A percentile compares a stretch with the other conserved stretches of the same genome.
Conservation (phyloP, 176 grass and related monocot species). For the Lolium perenne region DNA sequence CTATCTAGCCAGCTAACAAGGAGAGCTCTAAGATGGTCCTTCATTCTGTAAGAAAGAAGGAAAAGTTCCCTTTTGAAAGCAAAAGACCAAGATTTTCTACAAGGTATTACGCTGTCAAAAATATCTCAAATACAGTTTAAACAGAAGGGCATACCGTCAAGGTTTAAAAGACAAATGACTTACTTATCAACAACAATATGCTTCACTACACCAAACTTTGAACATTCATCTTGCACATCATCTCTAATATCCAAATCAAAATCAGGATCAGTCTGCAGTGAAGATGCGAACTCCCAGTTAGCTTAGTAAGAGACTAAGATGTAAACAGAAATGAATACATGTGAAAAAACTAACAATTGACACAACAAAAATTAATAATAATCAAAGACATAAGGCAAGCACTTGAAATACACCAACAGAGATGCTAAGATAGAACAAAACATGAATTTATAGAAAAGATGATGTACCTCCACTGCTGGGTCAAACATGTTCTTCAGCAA, state of each 20-base stretch:
- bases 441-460: background rate
- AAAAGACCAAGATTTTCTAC: too few relatives aligned
- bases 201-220: constrained; percentile 73
- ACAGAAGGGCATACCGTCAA: background rate
- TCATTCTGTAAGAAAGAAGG: too few relatives aligned
- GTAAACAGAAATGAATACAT: background rate
- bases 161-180: background rate
- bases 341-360: background rate
- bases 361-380: background rate
- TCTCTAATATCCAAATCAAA: constrained; percentile 94
- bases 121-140: background rate
- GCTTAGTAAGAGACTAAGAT: constrained; percentile 1
- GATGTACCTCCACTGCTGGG: constrained; percentile 75
- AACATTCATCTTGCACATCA: constrained; percentile 85
- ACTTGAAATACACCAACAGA: background rate
- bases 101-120: too few relatives aligned
- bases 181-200: constrained; percentile 94
- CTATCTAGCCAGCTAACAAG: too few relatives aligned
- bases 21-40: too few relatives aligned
- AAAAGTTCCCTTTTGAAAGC: too few relatives aligned
- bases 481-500: constrained; percentile 99
- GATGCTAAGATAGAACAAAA: constrained; percentile 12
- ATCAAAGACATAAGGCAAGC: background rate
- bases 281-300: constrained; percentile 28
- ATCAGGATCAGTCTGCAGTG: constrained; percentile 74